Base-by-base conservation (phyloP, 805 yeast species). In the Candida peoriensis region DNA sequence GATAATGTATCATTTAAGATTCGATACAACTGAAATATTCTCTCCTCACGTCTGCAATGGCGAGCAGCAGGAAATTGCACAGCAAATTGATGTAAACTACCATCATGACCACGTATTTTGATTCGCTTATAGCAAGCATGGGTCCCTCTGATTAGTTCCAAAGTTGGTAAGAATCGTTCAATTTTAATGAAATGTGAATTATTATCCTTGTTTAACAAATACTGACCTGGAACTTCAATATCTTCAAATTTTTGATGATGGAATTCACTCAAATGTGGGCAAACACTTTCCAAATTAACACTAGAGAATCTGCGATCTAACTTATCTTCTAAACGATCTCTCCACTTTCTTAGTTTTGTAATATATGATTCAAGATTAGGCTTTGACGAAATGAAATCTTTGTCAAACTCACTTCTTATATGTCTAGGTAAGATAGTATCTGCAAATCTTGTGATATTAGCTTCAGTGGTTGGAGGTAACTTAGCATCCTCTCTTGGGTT, bases 191-290 rank as follows among this genome's bases (percentile, higher is more conserved):
- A 94, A 57, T 90, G 96, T n/a, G 75, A 60, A 55, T 86, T 90
- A 58, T 73, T 87, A 50, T 90, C 97, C 55, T 81, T 83, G 57
- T 86, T 84, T 63, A 87, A 67, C 54, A 89, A 64, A 53, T 93
- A 93, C 55, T 93, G 99, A 2, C 99, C 98, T 1, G 98, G 98
- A 39, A 93, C 79, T 57, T 93, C 98, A 39, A 93, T 86, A 32
- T 93, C 98, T 57, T 93, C 99, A 55, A 93, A 93, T 61, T 88
- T 90, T 58, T 93, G 97, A 57, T 93, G 96, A 61, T 93, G 98
- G 76, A 94, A 93, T 55, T 89, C 96, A 55, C 95, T 82, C 58
- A 93, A 68, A 49, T 90, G 97, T 12, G 97, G 96, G 51, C 97
- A 88, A 43, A 93, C 69, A 38, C 88, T 78, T 60, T 93, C 98